Conservation (phyloP, 768 basidiomycete species). For the Gloeopeniophorella convolvens region DNA sequence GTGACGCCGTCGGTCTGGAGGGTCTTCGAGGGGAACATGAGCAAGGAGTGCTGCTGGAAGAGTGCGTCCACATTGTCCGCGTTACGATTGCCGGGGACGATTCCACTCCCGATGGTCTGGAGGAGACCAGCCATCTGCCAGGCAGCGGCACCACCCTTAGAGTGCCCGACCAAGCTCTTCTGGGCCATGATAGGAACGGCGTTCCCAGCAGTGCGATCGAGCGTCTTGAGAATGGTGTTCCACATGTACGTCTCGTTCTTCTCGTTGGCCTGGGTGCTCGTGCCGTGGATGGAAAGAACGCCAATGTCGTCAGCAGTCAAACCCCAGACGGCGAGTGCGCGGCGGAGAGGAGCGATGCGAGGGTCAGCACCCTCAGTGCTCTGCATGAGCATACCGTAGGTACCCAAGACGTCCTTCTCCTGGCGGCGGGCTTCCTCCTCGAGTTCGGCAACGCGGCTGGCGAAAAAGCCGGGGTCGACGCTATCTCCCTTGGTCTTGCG, state of each 20-base stretch:
- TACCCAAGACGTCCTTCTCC: constrained; percentile 87
- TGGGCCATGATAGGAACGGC: constrained; percentile 97
- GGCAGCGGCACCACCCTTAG: constrained; percentile 98
- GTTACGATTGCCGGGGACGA: constrained; percentile 93
- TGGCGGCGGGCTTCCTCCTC: constrained; percentile 88
- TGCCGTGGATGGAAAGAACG: constrained; percentile 84
- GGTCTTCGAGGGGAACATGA: constrained; percentile 97
- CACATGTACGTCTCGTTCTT: constrained; percentile 97
- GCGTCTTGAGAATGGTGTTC: constrained; percentile 88
- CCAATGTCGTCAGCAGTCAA: constrained; percentile 90
- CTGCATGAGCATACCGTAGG: constrained; percentile 80
- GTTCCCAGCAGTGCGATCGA: constrained; percentile 88
- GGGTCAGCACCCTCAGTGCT: constrained; percentile 66
- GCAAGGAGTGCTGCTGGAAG: constrained; percentile 81
- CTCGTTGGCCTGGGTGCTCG: constrained; percentile 87
- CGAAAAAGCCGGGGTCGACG: constrained; percentile 62
- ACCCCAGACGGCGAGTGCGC: constrained; percentile 96
- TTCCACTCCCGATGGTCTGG: constrained; percentile 77
- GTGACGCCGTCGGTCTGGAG: constrained; percentile 92
- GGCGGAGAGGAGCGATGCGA: constrained; percentile 83
- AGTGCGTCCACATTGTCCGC: constrained; percentile 94
- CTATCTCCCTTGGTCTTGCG: constrained; percentile 47
- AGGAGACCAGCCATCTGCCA: constrained; percentile 94
- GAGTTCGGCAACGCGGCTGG: constrained; percentile 72
- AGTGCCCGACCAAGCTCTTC: constrained; percentile 94